Conservation (phyloP, 495 filamentous ascomycete species). For the Chaetomium tenue region DNA sequence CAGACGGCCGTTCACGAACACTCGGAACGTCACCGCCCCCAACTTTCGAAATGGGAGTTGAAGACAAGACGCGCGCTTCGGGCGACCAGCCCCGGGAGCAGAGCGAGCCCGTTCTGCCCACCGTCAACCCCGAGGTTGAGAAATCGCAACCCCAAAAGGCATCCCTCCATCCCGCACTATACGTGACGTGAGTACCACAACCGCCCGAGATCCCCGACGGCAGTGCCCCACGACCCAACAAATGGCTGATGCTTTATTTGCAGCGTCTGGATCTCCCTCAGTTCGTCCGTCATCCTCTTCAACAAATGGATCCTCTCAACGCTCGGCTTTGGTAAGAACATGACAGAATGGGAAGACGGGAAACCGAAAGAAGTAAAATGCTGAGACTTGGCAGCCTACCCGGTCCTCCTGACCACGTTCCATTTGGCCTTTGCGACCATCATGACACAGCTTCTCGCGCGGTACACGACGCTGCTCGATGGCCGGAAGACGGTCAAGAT, state of each 20-base stretch:
- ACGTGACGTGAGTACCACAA: constrained; percentile 69
- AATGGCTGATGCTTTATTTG: constrained; percentile 16
- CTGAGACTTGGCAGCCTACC: constrained; percentile 49
- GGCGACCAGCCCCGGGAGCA: constrained; percentile 63
- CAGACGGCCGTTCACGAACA: neutral
- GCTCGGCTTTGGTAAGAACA: constrained; percentile 73
- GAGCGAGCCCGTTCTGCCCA: constrained; percentile 67
- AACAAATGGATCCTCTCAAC: constrained; percentile 96
- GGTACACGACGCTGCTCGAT: constrained; percentile 80
- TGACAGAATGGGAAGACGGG: neutral
- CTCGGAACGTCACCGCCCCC: neutral
- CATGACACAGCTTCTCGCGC: constrained; percentile 86
- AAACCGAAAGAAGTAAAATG: constrained; percentile 21
- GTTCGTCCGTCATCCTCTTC: constrained; percentile 93
- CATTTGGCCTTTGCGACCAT: constrained; percentile 85
- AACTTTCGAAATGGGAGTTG: constrained; percentile 46
- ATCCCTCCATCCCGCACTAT: constrained; percentile 77
- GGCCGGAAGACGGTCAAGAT: constrained; percentile 89
- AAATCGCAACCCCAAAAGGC: constrained; percentile 63
- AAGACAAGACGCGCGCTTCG: constrained; percentile 77
- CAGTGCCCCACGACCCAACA: neutral
- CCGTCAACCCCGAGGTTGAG: constrained; percentile 67
- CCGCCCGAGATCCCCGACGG: neutral
- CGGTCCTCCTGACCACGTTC: constrained; percentile 87
- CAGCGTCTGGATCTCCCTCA: constrained; percentile 88